Evolutionary conservation across 345 rosid genomes (phyloP), one percentile per base, ranked within the genome.

Genomic region (Boechera stricta): DNA sequence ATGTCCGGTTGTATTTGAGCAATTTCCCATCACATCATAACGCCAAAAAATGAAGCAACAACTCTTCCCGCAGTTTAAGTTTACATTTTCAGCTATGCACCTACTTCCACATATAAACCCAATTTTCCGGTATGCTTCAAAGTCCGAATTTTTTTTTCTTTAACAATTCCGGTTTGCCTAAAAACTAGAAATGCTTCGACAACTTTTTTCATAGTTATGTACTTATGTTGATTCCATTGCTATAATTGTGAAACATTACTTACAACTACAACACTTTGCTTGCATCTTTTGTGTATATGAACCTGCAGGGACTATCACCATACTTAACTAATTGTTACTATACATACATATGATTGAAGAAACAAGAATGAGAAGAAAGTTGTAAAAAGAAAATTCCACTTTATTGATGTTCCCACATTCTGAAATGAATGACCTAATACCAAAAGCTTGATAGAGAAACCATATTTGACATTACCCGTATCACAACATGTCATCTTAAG

Each of bases 41-140:
- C 38, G 57, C 29, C 67, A 55, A 77, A 53, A 77, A 70, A 71
- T 70, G 80, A 70, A 77, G 60, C 66, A 55, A 77, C 35, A 35
- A 70, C 67, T 64, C 60, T 77, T 45, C 52, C 1, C 54, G 39
- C 52, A 71, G 42, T 71, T 53, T 2, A 75, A 26, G 29, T 38
- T 28, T 2, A 54, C 65, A 44, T 6, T 70, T 70, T 70, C 57
- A 44, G 75, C 75, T 35, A 45, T 70, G 56, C 7, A 51, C 69
- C 52, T 69, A 61, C 52, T 64, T 63, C 65, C 51, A 31, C 10
- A 59, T 41, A 57, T 12, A 32, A 42, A 53, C 71, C 71, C 6
- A 45, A 53, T 10, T 69, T 69, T 70, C 41, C 31, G 59, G 75
- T 54, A 59, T 38, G 44, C 53, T 36, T 66, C 44, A 75, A 38